phyloP scores from a whole-genome alignment of 2,329 filamentous ascomycete species.

The Akanthomyces uredinophilus region DNA sequence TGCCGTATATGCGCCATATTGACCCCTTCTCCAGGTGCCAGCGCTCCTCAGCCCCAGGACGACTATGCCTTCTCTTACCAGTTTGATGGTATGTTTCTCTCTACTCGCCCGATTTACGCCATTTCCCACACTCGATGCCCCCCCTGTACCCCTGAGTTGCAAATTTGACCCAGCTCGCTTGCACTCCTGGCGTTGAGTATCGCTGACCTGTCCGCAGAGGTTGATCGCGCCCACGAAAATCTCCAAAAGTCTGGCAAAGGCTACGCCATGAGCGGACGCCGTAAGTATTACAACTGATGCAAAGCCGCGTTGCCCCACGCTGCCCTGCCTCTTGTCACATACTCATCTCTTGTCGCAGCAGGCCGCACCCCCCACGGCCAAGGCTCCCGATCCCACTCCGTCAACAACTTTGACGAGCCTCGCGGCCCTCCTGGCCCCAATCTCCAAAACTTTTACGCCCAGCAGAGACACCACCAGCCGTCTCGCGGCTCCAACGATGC shows the following conservation, averaged over 20 bases:
- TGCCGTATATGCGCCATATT: constrained; percentile 14
- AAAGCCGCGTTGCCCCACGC: background rate
- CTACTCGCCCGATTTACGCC: background rate
- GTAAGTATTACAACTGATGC: constrained; percentile 60
- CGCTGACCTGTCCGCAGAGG: constrained; percentile 57
- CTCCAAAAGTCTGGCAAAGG: constrained; percentile 95
- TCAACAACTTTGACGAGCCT: constrained; percentile 75
- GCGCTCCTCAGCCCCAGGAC: constrained; percentile 67
- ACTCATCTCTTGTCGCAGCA: constrained; percentile 44
- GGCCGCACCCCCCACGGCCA: constrained; percentile 61
- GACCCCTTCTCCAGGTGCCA: constrained; percentile 53
- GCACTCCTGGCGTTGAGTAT: background rate
- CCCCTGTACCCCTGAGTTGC: constrained; percentile 6
- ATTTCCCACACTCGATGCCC: background rate
- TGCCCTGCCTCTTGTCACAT: constrained; percentile 9
- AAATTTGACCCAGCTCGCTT: background rate
- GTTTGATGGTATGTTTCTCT: constrained; percentile 72
- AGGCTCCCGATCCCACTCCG: constrained; percentile 71
- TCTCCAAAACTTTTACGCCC: constrained; percentile 89
- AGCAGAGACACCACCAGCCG: constrained; percentile 88
- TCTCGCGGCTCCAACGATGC: constrained; percentile 80
- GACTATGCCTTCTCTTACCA: constrained; percentile 81
- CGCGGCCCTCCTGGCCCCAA: constrained; percentile 66
- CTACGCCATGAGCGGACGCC: constrained; percentile 67
- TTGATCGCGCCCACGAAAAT: constrained; percentile 93